Evolutionary conservation across 441 rosid genomes (phyloP).

Genomic region (Populus trichocarpa): DNA sequence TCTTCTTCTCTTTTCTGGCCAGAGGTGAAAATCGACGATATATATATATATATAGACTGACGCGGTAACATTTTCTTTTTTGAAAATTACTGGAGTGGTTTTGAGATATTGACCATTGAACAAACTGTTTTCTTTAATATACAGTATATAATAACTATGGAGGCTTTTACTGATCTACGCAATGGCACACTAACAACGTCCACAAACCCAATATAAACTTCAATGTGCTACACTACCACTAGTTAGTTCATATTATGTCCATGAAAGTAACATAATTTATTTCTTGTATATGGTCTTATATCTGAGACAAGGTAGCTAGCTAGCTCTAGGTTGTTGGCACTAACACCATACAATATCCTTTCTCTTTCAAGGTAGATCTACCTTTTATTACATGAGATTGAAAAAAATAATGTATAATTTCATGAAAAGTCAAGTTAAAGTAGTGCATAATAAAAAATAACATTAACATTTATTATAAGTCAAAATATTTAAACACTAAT

Average conservation of each 20-base stretch:
- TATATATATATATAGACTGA: too few species aligned
- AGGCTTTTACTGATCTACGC: slow-evolving; percentile 20
- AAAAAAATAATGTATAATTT: neutral
- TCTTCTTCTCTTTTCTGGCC: neutral
- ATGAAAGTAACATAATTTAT: slow-evolving; percentile 21
- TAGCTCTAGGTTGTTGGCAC: slow-evolving; percentile 11
- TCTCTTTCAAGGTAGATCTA: neutral
- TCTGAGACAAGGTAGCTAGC: neutral
- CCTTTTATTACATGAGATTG: neutral
- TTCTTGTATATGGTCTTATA: slow-evolving; percentile 8
- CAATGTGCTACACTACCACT: too few species aligned
- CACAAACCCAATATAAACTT: neutral
- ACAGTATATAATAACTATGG: neutral
- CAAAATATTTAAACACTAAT: neutral
- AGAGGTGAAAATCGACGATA: neutral
- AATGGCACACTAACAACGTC: slow-evolving; percentile 14
- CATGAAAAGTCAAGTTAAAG: too few species aligned
- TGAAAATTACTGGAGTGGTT: neutral
- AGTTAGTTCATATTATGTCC: slow-evolving; percentile 27
- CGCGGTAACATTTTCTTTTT: neutral
- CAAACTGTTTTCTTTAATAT: neutral
- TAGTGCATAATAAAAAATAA: too few species aligned
- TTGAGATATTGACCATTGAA: neutral
- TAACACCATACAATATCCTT: slow-evolving; percentile 11
- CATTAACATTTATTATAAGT: too few species aligned